Percentiles rank a stretch among this genome's conserved stretches.
Evolutionary conservation across 2,329 filamentous ascomycete species (phyloP).

Genomic region (Aspergillus clavatus): DNA sequence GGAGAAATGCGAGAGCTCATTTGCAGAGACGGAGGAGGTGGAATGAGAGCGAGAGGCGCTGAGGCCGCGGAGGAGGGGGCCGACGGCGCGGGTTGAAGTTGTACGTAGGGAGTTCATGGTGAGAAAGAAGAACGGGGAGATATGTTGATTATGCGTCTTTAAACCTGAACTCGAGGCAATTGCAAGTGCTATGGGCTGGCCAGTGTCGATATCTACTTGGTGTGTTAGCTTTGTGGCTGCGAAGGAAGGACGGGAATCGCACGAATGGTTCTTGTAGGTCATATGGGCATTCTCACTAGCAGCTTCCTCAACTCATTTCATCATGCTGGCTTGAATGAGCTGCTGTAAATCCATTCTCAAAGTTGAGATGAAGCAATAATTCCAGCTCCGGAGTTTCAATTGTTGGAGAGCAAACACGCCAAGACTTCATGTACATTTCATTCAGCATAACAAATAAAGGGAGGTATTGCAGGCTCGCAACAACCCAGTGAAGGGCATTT

Average conservation of each 20-base stretch:
- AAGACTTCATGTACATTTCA: conserved; percentile 3
- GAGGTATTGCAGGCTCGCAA: too few relatives aligned
- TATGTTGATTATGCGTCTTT: not conserved
- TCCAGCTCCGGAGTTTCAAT: not conserved
- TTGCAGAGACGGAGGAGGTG: conserved; percentile 71
- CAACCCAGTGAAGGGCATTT: too few relatives aligned
- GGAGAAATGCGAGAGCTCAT: conserved; percentile 92
- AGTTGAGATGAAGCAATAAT: not conserved
- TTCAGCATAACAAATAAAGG: too few relatives aligned
- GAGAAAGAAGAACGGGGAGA: not conserved
- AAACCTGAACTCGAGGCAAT: not conserved
- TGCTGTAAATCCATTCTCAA: not conserved
- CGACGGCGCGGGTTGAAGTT: conserved; percentile 2
- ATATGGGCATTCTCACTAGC: too few relatives aligned
- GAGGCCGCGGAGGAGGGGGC: conserved; percentile 4
- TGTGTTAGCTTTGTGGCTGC: too few relatives aligned
- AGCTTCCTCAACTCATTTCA: not conserved
- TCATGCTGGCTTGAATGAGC: not conserved
- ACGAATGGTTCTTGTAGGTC: too few relatives aligned
- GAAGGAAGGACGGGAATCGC: too few relatives aligned
- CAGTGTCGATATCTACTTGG: not conserved
- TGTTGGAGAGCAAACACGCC: conserved; percentile 13
- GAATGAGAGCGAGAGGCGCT: conserved; percentile 24
- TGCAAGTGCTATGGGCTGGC: not conserved
- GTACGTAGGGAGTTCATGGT: conserved; percentile 10